phyloP scores from a whole-genome alignment of 2,329 filamentous ascomycete species.

The Penicillium sp. region DNA sequence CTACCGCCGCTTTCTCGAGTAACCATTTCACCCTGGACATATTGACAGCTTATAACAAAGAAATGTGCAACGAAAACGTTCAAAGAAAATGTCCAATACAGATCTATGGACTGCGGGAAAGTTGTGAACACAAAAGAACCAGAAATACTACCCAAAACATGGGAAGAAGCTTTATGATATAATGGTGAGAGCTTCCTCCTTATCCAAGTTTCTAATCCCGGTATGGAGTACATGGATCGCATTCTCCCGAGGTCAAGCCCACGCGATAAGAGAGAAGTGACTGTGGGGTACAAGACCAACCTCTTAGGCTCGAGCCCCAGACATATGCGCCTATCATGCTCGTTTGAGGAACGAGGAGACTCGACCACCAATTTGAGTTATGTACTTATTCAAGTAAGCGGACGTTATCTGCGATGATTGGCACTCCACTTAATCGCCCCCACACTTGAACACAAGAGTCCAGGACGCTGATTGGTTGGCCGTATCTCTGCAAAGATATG shows the following conservation, averaged over 20 bases:
- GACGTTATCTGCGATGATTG: conserved; percentile 25
- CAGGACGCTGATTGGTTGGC: conserved; percentile 13
- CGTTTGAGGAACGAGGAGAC: conserved; percentile 13
- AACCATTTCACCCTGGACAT: conserved; percentile 32
- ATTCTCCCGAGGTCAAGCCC: not conserved
- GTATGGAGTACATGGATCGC: not conserved
- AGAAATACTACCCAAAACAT: not conserved
- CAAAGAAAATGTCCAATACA: not conserved
- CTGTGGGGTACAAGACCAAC: not conserved
- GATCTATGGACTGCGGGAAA: not conserved
- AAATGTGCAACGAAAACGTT: not conserved
- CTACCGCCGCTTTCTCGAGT: conserved; percentile 65
- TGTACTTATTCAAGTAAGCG: conserved; percentile 27
- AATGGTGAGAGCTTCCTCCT: not conserved
- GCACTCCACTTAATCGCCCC: not conserved
- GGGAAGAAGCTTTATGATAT: not conserved
- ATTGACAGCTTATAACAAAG: conserved; percentile 3
- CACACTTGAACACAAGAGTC: not conserved
- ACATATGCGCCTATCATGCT: conserved; percentile 17
- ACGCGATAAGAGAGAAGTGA: not conserved
- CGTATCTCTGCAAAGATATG: conserved; percentile 24
- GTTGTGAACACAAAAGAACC: not conserved
- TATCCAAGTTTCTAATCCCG: not conserved
- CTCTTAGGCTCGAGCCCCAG: not conserved
- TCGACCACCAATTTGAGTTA: conserved; percentile 1